These are phyloP conservation scores for Punctularia strigosozonata DNA, from an alignment of 768 basidiomycete genomes.

Conservation along the genomic window DNA sequence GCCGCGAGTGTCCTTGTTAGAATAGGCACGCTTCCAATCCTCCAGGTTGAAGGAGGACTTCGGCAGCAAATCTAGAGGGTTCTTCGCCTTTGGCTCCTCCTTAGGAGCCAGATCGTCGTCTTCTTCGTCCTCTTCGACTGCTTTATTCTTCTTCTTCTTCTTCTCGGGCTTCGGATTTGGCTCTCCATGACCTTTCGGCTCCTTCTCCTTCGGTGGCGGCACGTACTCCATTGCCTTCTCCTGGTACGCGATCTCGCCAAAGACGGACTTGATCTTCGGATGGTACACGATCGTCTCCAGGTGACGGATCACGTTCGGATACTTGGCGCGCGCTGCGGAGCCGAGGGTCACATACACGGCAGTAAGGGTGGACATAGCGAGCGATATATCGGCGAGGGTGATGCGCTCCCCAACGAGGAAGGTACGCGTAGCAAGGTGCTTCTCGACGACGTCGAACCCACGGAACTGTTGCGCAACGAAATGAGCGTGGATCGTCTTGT, in stretches of 20 bases:
- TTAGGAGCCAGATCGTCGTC: slow-evolving; percentile 65
- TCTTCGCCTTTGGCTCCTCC: slow-evolving; percentile 83
- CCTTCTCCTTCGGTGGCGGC: slow-evolving; percentile 39
- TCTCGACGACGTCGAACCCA: slow-evolving; percentile 57
- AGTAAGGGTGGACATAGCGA: slow-evolving; percentile 42
- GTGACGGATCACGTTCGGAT: slow-evolving; percentile 74
- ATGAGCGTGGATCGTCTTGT: slow-evolving; percentile 60
- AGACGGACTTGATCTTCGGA: slow-evolving; percentile 58
- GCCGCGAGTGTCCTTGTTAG: slow-evolving; percentile 93
- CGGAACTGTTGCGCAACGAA: slow-evolving; percentile 42
- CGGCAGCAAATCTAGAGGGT: slow-evolving; percentile 87
- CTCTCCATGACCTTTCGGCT: slow-evolving; percentile 16
- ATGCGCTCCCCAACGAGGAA: slow-evolving; percentile 93
- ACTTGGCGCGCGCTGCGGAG: slow-evolving; percentile 46
- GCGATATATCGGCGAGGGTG: slow-evolving; percentile 90
- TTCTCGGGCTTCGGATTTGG: slow-evolving; percentile 36
- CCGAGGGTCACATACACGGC: slow-evolving; percentile 52
- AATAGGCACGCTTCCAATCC: slow-evolving; percentile 97
- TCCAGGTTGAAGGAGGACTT: slow-evolving; percentile 83
- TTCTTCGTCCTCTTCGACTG: slow-evolving; percentile 47
- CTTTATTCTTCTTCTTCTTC: slow-evolving; percentile 53
- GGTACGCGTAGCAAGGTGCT: slow-evolving; percentile 65
- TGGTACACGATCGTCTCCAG: slow-evolving; percentile 85
- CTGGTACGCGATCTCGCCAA: slow-evolving; percentile 42
- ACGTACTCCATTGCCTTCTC: slow-evolving; percentile 65